Conservation (phyloP, 164 flowering plant genomes). For the Warburgia ugandensis region DNA sequence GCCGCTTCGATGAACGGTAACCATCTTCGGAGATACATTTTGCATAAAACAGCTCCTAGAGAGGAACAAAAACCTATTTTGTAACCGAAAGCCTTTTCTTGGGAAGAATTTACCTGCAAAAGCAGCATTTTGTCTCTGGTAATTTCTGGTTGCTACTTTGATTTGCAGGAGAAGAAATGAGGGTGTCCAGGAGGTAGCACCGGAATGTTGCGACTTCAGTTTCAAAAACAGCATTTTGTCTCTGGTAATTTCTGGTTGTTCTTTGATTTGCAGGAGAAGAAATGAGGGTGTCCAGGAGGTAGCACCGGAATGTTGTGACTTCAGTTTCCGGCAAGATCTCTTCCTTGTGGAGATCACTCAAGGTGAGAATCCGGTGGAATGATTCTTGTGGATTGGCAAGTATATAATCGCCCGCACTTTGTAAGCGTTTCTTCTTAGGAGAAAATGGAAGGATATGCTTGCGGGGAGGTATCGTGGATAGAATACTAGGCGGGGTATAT, state of each 20-base stretch:
- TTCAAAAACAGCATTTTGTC: no score
- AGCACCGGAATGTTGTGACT: slow-evolving; percentile 55
- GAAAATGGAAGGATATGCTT: slow-evolving; percentile 78
- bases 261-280: no score
- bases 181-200: slow-evolving; percentile 60
- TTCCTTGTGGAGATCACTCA: slow-evolving; percentile 76
- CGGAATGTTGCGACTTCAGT: slow-evolving; percentile 59
- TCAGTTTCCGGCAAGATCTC: slow-evolving; percentile 61
- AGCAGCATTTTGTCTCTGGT: slow-evolving; percentile 79
- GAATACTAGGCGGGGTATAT: slow-evolving; percentile 83
- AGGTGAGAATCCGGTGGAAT: slow-evolving; percentile 70
- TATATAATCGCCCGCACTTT: slow-evolving; percentile 41
- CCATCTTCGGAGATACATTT: slow-evolving; percentile 81
- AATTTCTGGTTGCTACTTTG: slow-evolving; percentile 50
- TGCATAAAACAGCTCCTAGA: slow-evolving; percentile 73
- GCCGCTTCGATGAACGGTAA: slow-evolving; percentile 84
- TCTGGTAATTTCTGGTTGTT: no score
- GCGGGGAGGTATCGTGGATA: slow-evolving; percentile 82
- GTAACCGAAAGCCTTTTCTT: neutral
- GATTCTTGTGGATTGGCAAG: slow-evolving; percentile 80
- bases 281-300: slow-evolving; percentile 67
- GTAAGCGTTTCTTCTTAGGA: slow-evolving; percentile 54
- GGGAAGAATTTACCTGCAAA: slow-evolving; percentile 54
- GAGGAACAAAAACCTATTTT: slow-evolving; percentile 1
- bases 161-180: slow-evolving; percentile 51